Conservation (phyloP, 495 filamentous ascomycete genomes). For the Usnea hakonensis region DNA sequence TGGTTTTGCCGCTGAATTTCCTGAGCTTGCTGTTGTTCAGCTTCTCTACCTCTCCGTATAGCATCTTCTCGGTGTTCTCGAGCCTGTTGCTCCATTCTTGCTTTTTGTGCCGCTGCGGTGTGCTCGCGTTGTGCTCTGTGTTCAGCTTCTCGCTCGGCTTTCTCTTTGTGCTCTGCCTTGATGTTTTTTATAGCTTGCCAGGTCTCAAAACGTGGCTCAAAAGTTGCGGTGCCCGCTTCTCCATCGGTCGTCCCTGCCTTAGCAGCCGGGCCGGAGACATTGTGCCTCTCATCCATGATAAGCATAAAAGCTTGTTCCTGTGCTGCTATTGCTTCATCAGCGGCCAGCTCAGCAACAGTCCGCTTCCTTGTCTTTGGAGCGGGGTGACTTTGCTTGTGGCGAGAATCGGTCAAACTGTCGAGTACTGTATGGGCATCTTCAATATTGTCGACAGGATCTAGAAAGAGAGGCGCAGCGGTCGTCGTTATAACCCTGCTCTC, state of each 20-base stretch:
- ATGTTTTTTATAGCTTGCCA: slow-evolving; percentile 89
- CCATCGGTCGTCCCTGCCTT: slow-evolving; percentile 66
- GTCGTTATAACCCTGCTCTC: slow-evolving; percentile 63
- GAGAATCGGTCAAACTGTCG: slow-evolving; percentile 61
- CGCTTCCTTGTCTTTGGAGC: slow-evolving; percentile 84
- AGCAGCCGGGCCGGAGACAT: slow-evolving; percentile 49
- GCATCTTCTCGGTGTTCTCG: slow-evolving; percentile 23
- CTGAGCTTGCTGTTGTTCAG: slow-evolving; percentile 11
- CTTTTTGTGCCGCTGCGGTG: slow-evolving; percentile 35
- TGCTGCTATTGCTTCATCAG: slow-evolving; percentile 83
- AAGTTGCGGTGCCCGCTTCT: slow-evolving; percentile 57
- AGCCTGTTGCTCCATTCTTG: slow-evolving; percentile 22
- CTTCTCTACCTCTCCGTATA: slow-evolving; percentile 29
- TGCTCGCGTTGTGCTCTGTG: slow-evolving; percentile 52
- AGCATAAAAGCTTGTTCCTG: slow-evolving; percentile 89
- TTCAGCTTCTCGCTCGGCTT: slow-evolving; percentile 52
- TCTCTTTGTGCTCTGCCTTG: slow-evolving; percentile 66
- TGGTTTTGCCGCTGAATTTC: slow-evolving; percentile 2
- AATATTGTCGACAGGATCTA: slow-evolving; percentile 63
- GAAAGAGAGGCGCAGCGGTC: slow-evolving; percentile 63
- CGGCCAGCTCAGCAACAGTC: slow-evolving; percentile 87
- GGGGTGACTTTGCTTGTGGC: slow-evolving; percentile 67
- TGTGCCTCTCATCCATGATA: slow-evolving; percentile 77
- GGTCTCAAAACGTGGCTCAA: slow-evolving; percentile 79
- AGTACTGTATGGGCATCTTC: slow-evolving; percentile 62